Conservation (phyloP, 352 stramenopile species). For the Pythium sukuiense region DNA sequence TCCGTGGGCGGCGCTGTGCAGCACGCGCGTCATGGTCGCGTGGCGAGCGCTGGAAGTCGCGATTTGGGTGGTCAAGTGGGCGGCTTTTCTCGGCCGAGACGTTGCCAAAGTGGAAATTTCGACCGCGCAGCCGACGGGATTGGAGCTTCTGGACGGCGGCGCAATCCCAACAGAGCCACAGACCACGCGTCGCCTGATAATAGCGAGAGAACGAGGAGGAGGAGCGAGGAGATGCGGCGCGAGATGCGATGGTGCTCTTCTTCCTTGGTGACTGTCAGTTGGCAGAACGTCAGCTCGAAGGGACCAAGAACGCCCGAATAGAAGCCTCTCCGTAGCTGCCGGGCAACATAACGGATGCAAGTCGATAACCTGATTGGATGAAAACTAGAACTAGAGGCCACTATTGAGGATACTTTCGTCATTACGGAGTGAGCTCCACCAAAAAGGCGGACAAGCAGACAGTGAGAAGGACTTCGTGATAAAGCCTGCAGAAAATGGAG, state of each 20-base stretch:
- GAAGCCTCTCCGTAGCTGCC: neutral
- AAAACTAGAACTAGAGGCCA: constrained; percentile 11
- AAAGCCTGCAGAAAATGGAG: neutral
- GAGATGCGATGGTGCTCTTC: neutral
- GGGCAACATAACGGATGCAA: constrained; percentile 22
- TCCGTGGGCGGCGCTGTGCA: neutral
- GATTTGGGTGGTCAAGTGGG: neutral
- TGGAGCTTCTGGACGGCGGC: neutral
- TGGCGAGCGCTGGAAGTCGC: neutral
- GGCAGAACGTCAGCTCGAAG: constrained; percentile 1
- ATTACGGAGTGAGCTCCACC: constrained; percentile 4
- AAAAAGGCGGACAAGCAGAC: neutral
- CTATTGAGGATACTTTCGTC: constrained; percentile 3
- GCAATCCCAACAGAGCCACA: neutral
- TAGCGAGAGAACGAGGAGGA: neutral
- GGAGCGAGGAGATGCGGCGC: neutral
- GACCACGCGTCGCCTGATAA: constrained; percentile 1
- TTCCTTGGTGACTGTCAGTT: constrained; percentile 1
- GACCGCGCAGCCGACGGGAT: neutral
- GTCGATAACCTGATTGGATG: constrained; percentile 24
- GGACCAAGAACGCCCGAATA: constrained; percentile 19
- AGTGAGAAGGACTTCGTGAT: too few species aligned
- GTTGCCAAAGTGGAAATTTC: neutral
- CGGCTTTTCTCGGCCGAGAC: neutral
- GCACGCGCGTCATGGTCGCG: neutral